Evolutionary conservation across 2,329 filamentous ascomycete species (phyloP), one percentile per base, ranked within the genome.

Genomic region (Fusarium sulawesiense): DNA sequence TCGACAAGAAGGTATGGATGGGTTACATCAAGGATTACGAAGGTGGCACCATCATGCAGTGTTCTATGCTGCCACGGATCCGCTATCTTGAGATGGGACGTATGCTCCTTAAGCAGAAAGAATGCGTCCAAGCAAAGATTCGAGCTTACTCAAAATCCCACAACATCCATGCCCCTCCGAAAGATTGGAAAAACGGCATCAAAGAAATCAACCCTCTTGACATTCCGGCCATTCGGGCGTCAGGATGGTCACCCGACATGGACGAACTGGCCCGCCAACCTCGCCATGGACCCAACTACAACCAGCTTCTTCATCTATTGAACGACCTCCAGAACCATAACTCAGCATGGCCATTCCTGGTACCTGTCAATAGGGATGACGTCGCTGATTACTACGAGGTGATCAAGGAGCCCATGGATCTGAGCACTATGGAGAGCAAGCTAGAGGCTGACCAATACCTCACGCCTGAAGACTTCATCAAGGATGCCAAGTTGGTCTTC

Each of bases 1-100:
- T 99, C 1, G 92, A 96, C 63, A 92, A 91, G 75, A 90, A 91
- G 4, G 91, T 93, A 6, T 99, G 96, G 96, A 98, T 98, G 96
- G 96, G 96, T 4, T 99, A 98, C 76, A 99, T 99, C 84, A 99
- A 99, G 79, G 96, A 99, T 79, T 99, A 99, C 79, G 96, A 99
- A 81, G 96, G 96, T 61, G 96, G 96, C 62, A 99, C 96, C 0
- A 97, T 99, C 66, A 99, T 99, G 96, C 96, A 99, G 82, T 99
- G 96, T 77, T 93, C 92, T 55, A 98, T 99, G 96, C 87, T 99
- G 21, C 95, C 95, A 10, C 92, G 92, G 68, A 93, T 98, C 57
- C 92, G 96, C 51, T 99, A 99, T 80, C 90, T 99, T 8, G 95
- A 99, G 80, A 89, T 91, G 76, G 92, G 93, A 5, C 91, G 94